These are phyloP conservation scores for Trifolium fragiferum DNA, from an alignment of 306 rosid species.

Conservation along the genomic window DNA sequence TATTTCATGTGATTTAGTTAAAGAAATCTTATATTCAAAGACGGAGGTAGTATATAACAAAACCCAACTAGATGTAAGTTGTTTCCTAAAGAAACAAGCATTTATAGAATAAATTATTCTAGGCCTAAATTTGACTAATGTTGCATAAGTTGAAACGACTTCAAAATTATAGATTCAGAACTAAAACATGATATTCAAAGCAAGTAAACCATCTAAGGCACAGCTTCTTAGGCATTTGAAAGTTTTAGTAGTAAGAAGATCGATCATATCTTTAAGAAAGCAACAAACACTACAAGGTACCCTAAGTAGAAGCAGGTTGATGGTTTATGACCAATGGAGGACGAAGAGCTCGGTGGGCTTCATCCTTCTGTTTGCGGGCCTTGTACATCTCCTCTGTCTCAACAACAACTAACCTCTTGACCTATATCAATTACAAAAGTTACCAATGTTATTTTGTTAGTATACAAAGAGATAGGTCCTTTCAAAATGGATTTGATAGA, in stretches of 20 bases:
- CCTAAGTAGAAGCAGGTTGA: slow-evolving; percentile 57
- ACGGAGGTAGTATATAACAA: neutral
- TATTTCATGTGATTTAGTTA: neutral
- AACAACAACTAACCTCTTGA: slow-evolving; percentile 79
- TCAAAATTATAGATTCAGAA: slow-evolving; percentile 34
- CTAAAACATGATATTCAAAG: slow-evolving; percentile 34
- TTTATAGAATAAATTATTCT: slow-evolving; percentile 27
- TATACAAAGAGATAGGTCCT: neutral
- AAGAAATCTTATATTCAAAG: neutral
- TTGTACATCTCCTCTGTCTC: slow-evolving; percentile 92
- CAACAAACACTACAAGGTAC: slow-evolving; percentile 48
- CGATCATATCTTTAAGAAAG: slow-evolving; percentile 33
- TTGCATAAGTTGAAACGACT: slow-evolving; percentile 31
- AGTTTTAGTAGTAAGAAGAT: slow-evolving; percentile 30
- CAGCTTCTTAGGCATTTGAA: slow-evolving; percentile 27
- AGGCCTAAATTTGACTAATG: slow-evolving; percentile 5
- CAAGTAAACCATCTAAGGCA: slow-evolving; percentile 33
- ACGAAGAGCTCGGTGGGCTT: slow-evolving; percentile 62
- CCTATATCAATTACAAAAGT: slow-evolving; percentile 52
- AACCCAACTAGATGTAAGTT: neutral
- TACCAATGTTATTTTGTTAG: slow-evolving; percentile 30
- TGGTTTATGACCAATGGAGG: slow-evolving; percentile 77
- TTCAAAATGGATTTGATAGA: slow-evolving; percentile 18
- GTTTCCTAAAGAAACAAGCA: slow-evolving; percentile 14
- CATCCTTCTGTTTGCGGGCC: slow-evolving; percentile 74